Conservation (phyloP, 2,329 filamentous ascomycete genomes). For the Teratosphaeriaceae sp. region DNA sequence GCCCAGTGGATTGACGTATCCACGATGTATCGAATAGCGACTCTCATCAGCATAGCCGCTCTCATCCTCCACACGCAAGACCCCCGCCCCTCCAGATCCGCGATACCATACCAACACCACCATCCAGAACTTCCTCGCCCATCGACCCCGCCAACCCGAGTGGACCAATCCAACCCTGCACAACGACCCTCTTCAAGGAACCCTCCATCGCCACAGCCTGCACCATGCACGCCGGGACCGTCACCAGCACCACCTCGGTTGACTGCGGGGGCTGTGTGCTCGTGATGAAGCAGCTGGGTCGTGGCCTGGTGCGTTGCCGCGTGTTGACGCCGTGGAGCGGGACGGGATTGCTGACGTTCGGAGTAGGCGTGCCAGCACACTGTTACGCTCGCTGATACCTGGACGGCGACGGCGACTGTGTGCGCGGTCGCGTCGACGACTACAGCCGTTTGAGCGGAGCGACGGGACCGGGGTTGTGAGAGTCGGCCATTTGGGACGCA, state of each 20-base stretch:
- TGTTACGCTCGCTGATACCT: background rate
- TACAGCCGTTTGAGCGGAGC: too few species aligned
- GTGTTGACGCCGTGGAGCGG: too few species aligned
- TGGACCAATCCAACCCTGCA: background rate
- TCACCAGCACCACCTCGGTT: slow-evolving; percentile 4
- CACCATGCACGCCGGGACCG: slow-evolving; percentile 2
- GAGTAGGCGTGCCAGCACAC: background rate
- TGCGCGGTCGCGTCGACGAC: background rate
- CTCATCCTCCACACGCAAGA: background rate
- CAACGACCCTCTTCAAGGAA: slow-evolving; percentile 1
- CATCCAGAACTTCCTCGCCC: background rate
- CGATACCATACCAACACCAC: background rate
- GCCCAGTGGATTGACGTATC: background rate
- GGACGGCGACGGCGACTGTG: background rate
- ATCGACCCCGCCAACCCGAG: slow-evolving; percentile 1
- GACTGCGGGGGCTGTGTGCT: slow-evolving; percentile 7
- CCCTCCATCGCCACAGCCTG: slow-evolving; percentile 1
- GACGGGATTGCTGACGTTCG: too few species aligned
- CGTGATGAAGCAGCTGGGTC: slow-evolving; percentile 3
- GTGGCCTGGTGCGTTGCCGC: slow-evolving; percentile 6
- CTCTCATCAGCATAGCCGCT: background rate
- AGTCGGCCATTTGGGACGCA: too few species aligned
- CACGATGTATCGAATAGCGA: background rate
- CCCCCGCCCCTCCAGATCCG: background rate
- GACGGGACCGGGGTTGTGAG: too few species aligned